These are phyloP conservation scores for Botrytis squamosa DNA, from an alignment of 2,329 filamentous ascomycete species.

Conservation along the genomic window DNA sequence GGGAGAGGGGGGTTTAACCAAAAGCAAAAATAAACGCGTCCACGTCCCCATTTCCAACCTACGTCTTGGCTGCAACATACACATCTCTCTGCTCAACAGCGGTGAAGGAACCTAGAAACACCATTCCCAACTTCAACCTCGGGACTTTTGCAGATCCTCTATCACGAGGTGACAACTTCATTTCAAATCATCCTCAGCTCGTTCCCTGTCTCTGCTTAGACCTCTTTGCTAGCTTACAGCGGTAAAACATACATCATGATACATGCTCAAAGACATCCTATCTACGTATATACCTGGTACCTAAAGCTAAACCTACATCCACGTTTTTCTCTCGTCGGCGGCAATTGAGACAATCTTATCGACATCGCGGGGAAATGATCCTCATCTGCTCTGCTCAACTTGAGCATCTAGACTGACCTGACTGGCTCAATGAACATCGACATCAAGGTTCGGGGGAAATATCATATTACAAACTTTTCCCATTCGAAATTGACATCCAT, in stretches of 20 bases:
- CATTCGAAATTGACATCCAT: background rate
- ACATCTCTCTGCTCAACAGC: conserved; percentile 14
- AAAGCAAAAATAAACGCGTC: conserved; percentile 10
- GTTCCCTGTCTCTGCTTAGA: background rate
- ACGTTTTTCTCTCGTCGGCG: conserved; percentile 15
- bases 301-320: background rate
- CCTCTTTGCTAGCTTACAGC: background rate
- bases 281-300: background rate
- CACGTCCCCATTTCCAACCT: background rate
- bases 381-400: background rate
- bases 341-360: conserved; percentile 19
- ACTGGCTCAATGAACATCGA: background rate
- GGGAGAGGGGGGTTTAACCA: background rate
- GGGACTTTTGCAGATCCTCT: conserved; percentile 3
- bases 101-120: conserved; percentile 12
- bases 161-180: conserved; percentile 12
- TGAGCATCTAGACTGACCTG: conserved; percentile 6
- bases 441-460: background rate
- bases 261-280: background rate
- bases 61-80: conserved; percentile 10
- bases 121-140: background rate
- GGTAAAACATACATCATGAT: conserved; percentile 6
- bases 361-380: conserved; percentile 16
- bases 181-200: background rate
- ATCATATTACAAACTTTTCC: background rate